Percentiles rank a stretch among this genome's conserved stretches.
Conservation (phyloP, 2,329 filamentous ascomycete species). For the Diaporthe vaccinii region DNA sequence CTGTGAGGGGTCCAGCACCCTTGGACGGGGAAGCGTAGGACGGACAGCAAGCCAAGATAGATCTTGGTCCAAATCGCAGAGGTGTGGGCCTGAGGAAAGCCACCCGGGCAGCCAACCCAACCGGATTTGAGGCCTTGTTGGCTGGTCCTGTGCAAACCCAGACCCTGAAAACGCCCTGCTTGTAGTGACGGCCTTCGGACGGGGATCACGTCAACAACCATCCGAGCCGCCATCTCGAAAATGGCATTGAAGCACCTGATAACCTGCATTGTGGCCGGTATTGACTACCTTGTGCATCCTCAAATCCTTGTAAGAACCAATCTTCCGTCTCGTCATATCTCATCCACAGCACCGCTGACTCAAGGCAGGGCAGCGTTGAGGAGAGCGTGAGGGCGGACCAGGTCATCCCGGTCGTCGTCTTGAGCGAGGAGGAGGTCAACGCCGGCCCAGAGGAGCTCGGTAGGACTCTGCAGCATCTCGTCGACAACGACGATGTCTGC, state of each 20-base stretch:
- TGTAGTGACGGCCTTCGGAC: background rate
- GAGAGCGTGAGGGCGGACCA: conserved; percentile 57
- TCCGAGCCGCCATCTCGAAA: conserved; percentile 18
- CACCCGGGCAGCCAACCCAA: background rate
- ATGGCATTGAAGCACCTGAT: conserved; percentile 41
- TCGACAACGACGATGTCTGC: conserved; percentile 56
- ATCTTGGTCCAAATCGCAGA: conserved; percentile 1
- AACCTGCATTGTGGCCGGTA: conserved; percentile 53
- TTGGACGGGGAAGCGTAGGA: no score
- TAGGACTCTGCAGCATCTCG: conserved; percentile 50
- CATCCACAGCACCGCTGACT: background rate
- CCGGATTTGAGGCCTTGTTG: background rate
- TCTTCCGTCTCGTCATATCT: conserved; percentile 21
- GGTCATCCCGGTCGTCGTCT: conserved; percentile 56
- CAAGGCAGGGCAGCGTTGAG: conserved; percentile 54
- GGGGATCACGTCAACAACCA: conserved; percentile 24
- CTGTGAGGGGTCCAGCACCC: background rate
- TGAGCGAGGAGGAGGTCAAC: conserved; percentile 55
- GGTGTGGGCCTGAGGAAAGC: background rate
- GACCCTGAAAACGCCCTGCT: conserved; percentile 5
- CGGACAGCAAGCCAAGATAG: background rate
- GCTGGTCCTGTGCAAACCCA: background rate
- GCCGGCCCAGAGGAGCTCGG: conserved; percentile 50
- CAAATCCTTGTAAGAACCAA: conserved; percentile 50
- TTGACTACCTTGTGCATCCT: conserved; percentile 57